Base-by-base conservation (phyloP, 2,329 filamentous ascomycete species). In the Pseudogymnoascus sp. region DNA sequence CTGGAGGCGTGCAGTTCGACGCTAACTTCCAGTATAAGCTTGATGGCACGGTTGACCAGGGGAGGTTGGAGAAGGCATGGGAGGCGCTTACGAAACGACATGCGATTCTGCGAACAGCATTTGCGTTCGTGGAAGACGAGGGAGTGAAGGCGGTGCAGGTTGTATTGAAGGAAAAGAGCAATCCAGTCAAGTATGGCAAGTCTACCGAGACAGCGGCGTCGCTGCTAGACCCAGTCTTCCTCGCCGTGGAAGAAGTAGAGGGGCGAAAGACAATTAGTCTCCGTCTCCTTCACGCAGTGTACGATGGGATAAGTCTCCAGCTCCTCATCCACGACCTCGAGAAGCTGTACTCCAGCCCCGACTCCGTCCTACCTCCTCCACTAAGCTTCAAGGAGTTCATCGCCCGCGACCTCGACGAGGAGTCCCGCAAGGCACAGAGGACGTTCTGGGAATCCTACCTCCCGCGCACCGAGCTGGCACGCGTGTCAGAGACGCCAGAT, bases 271-370 rank as follows among this genome's bases (percentile, higher is more conserved):
- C n/a, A 0, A 26, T 74, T 8, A 67, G 82, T 1, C 78, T 91
- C 4, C 79, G 79, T 26, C 87, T 97, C 4, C 92, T 96, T 67
- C 93, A 97, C 73, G 89, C 90, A 0, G 79, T 97, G 0, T 97
- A 97, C 71, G 93, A 97, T 73, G 92, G 87, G 5, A 81, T 96
- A 65, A 95, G 90, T 69, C 78, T 97, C 4, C 83, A 87, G 0
- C 72, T 81, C 0, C 76, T 96, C 5, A 77, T 91, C 21, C 71
- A 80, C 13, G 75, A 82, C 42, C 75, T 88, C 11, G 74, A 80
- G 65, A 66, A 69, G 4, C 67, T 78, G 36, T 86, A 73, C 75
- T 76, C 69, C 40, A 70, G 68, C 44, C 21, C 36, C 7, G 59
- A 66, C 13, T 10, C 64, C 9, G n/a, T 33, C 23, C n/a, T 65